phyloP scores from a whole-genome alignment of 179 eudicot species.

The Silene vulgaris region DNA sequence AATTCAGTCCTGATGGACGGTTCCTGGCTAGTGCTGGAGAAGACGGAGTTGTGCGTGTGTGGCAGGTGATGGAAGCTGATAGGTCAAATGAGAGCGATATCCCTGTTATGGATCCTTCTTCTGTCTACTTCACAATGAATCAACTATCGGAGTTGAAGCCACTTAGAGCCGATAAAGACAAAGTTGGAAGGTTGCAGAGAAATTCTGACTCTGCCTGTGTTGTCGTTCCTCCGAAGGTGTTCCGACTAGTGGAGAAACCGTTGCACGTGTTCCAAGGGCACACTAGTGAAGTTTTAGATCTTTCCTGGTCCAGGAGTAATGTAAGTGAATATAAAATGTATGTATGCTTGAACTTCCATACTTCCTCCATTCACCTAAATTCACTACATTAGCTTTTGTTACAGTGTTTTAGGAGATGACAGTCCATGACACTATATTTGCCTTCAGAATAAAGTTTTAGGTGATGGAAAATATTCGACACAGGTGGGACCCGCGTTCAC shows the following conservation, averaged over 20 bases:
- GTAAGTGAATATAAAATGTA: constrained; percentile 38
- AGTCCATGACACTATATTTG: background rate
- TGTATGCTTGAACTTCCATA: no score
- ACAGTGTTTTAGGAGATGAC: no score
- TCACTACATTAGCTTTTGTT: no score
- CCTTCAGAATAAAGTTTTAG: background rate
- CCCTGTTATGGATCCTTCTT: constrained; percentile 68
- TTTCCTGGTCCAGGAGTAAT: constrained; percentile 77
- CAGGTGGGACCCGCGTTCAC: background rate
- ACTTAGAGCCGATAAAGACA: constrained; percentile 40
- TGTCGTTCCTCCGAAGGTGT: constrained; percentile 73
- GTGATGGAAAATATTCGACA: background rate
- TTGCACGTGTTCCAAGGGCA: constrained; percentile 72
- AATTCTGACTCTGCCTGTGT: constrained; percentile 78
- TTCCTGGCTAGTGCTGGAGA: constrained; percentile 86
- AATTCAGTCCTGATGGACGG: constrained; percentile 74
- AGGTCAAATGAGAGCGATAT: constrained; percentile 51
- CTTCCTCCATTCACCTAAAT: no score
- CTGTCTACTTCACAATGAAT: constrained; percentile 67
- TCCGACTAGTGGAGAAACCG: constrained; percentile 69
- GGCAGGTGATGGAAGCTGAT: constrained; percentile 71
- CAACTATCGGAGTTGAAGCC: constrained; percentile 56
- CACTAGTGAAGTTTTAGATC: constrained; percentile 60
- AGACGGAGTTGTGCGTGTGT: constrained; percentile 69
- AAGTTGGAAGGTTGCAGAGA: constrained; percentile 36